Evolutionary conservation across 2,329 filamentous ascomycete species (phyloP), one percentile per base, ranked within the genome.

Genomic region (Aspergillus caelatus): DNA sequence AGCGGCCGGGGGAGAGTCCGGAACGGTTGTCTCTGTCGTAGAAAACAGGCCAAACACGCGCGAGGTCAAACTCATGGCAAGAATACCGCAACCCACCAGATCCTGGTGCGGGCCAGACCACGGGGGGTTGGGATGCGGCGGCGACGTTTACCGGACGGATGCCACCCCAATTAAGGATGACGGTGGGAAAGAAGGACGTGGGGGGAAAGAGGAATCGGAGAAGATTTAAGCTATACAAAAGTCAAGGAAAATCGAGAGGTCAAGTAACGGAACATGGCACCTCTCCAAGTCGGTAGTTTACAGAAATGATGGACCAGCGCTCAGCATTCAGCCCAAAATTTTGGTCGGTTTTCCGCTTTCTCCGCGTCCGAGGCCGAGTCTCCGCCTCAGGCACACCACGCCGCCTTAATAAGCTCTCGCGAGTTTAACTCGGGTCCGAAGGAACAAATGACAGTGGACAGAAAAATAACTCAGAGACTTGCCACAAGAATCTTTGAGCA

Each of bases 31-130:
- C 65, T 71, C 73, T 70, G 74, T 79, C 76, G 78, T 75, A 67
- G 83, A 78, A 77, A 86, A 84, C 75, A 85, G 76, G 74, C 79
- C 81, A 73, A 81, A 77, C 71, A 86, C 78, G 69, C 81, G 81
- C 75, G 84, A 85, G 76, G 82, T 81, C 78, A 86, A 78, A 81
- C 84, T 86, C 85, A 87, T 87, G 80, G 80, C 83, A 79, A 72
- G 67, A 65, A 68, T 65, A 72, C 71, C 68, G 65, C 64, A 71
- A 68, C 71, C 74, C 72, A 71, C 73, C 72, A 69, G 73, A 70
- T 69, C 70, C 68, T 66, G 71, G 71, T 71, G 72, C 70, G 72
- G 68, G 66, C 70, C 66, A 71, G 69, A 68, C 65, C 69, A 71
- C 68, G 65, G 65, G 66, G 43, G 61, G 62, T 61, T 66, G 67